phyloP scores from a whole-genome alignment of 2,329 filamentous ascomycete genomes.

The Arthrocladium fulminans region DNA sequence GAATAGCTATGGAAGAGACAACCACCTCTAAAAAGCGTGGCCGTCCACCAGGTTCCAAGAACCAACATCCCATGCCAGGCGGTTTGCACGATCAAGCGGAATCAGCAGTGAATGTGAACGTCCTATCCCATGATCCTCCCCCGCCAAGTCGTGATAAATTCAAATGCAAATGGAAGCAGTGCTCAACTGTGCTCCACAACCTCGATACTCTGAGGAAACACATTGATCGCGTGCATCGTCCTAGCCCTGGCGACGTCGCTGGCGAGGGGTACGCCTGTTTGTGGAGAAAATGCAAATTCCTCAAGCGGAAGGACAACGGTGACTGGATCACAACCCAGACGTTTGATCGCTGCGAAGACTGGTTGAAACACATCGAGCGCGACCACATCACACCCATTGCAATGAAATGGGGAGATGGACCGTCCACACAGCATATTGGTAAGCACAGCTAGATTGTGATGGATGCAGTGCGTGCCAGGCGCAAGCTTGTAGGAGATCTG shows the following conservation, averaged over 20 bases:
- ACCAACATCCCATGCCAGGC: constrained; percentile 17
- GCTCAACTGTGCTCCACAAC: constrained; percentile 53
- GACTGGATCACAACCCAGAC: constrained; percentile 19
- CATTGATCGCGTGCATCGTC: constrained; percentile 46
- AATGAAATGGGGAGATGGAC: constrained; percentile 54
- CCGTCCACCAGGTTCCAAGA: constrained; percentile 27
- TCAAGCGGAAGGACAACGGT: constrained; percentile 22
- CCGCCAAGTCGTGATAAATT: constrained; percentile 30
- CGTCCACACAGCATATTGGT: constrained; percentile 47
- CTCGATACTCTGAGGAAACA: constrained; percentile 52
- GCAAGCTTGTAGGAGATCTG: constrained; percentile 5
- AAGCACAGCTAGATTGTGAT: constrained; percentile 29
- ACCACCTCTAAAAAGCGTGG: constrained; percentile 19
- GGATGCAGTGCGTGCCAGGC: neutral
- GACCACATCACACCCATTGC: constrained; percentile 46
- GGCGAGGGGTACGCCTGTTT: constrained; percentile 22
- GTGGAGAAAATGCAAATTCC: constrained; percentile 28
- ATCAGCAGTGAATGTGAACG: constrained; percentile 16
- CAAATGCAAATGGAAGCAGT: constrained; percentile 50
- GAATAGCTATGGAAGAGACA: neutral
- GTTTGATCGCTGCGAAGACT: constrained; percentile 34
- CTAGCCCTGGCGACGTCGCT: constrained; percentile 17
- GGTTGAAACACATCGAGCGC: constrained; percentile 45
- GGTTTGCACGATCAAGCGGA: constrained; percentile 10
- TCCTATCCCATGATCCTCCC: constrained; percentile 15